These are phyloP conservation scores for Xerocomellus amylosporus DNA, from an alignment of 768 basidiomycete genomes.

Conservation along the genomic window DNA sequence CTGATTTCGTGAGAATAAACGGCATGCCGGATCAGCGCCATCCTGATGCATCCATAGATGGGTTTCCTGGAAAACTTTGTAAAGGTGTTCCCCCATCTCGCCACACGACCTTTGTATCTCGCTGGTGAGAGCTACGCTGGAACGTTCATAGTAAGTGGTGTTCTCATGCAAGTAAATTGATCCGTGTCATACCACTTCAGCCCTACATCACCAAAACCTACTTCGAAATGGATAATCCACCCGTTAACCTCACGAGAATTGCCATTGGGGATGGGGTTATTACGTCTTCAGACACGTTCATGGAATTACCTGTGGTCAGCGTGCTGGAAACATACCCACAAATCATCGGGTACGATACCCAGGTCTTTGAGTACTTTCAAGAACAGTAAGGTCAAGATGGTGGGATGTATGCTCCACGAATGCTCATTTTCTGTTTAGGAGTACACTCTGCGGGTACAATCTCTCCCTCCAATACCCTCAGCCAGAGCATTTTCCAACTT, in stretches of 20 bases:
- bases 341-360: slow-evolving; percentile 66
- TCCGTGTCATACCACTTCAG: slow-evolving; percentile 36
- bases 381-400: slow-evolving; percentile 48
- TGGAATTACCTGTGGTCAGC: slow-evolving; percentile 53
- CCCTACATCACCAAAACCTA: slow-evolving; percentile 74
- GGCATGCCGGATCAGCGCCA: not conserved
- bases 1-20: slow-evolving; percentile 37
- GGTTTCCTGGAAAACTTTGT: slow-evolving; percentile 69
- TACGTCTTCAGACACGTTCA: slow-evolving; percentile 45
- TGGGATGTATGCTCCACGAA: not conserved
- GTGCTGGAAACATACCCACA: slow-evolving; percentile 74
- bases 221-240: slow-evolving; percentile 57
- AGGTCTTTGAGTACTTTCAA: slow-evolving; percentile 64
- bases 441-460: slow-evolving; percentile 62
- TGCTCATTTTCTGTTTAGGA: slow-evolving; percentile 34
- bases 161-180: slow-evolving; percentile 26
- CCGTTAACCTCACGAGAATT: slow-evolving; percentile 62
- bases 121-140: slow-evolving; percentile 77
- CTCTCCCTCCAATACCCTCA: slow-evolving; percentile 70
- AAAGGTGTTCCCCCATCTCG: slow-evolving; percentile 68
- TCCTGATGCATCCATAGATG: slow-evolving; percentile 41
- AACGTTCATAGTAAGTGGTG: slow-evolving; percentile 52
- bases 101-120: slow-evolving; percentile 62
- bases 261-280: slow-evolving; percentile 68
- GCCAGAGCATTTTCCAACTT: slow-evolving; percentile 44